Evolutionary conservation across 192 early-diverging fungal species (phyloP).

Genomic region (Tieghemiomyces parasiticus): DNA sequence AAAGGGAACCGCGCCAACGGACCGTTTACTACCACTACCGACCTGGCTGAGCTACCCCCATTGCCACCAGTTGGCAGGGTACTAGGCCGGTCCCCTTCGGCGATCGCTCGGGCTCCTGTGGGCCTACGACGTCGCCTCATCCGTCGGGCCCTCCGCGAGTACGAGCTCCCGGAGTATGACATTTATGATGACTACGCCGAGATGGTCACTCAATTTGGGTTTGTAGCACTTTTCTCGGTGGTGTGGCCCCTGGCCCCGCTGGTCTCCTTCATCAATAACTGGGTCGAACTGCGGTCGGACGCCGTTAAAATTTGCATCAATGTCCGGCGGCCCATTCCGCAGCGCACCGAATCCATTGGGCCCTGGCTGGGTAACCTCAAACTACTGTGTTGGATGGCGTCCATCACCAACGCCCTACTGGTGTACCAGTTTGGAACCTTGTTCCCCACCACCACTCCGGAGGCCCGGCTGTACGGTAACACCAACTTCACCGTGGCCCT

Average conservation of each 20-base stretch:
- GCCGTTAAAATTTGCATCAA: slow-evolving; percentile 78
- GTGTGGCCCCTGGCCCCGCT: slow-evolving; percentile 77
- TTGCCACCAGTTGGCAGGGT: background rate
- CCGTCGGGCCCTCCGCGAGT: slow-evolving; percentile 22
- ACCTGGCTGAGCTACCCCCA: background rate
- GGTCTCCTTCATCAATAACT: slow-evolving; percentile 76
- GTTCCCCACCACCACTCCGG: slow-evolving; percentile 9
- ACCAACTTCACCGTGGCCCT: background rate
- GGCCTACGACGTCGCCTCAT: slow-evolving; percentile 1
- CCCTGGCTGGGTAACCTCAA: slow-evolving; percentile 57
- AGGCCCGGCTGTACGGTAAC: background rate
- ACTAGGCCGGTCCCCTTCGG: background rate
- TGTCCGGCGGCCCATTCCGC: slow-evolving; percentile 52
- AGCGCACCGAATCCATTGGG: slow-evolving; percentile 50
- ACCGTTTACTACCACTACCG: background rate
- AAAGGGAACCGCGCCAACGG: background rate
- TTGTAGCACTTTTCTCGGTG: slow-evolving; percentile 68
- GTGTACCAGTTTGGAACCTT: slow-evolving; percentile 33
- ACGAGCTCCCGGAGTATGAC: slow-evolving; percentile 55
- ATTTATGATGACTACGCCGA: slow-evolving; percentile 84
- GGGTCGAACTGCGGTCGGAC: slow-evolving; percentile 78
- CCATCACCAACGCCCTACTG: slow-evolving; percentile 34
- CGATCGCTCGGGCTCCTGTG: background rate
- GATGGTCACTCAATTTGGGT: slow-evolving; percentile 87
- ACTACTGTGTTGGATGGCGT: slow-evolving; percentile 34